Conservation (phyloP, 257 asterid species). For the Fraxinus cuspidata region DNA sequence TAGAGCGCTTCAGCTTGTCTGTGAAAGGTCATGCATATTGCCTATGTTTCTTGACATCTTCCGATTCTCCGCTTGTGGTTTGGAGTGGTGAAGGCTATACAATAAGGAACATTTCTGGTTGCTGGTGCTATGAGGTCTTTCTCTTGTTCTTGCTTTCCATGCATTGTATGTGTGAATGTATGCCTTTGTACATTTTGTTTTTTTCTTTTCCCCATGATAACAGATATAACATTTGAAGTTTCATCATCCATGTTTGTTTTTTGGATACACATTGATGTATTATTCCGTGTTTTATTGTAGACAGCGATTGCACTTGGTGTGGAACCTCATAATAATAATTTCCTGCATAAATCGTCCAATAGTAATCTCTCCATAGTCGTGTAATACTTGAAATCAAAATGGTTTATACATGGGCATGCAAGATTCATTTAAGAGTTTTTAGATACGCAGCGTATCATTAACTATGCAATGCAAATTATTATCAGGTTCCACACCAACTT, state of each 20-base stretch:
- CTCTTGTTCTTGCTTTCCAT: conserved; percentile 1
- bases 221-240: background rate
- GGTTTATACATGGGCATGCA: no score
- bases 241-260: background rate
- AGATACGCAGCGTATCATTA: no score
- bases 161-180: background rate
- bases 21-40: no score
- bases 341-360: no score
- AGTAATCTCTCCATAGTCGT: no score
- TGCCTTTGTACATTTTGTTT: background rate
- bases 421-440: no score
- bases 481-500: no score
- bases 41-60: no score
- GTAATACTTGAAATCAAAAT: no score
- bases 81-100: conserved; percentile 75
- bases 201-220: background rate
- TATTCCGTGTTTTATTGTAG: conserved; percentile 44
- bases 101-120: conserved; percentile 59
- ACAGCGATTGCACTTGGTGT: conserved; percentile 77
- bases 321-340: no score
- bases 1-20: no score
- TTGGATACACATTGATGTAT: conserved; percentile 19
- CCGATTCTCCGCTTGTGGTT: conserved; percentile 34
- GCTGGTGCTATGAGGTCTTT: conserved; percentile 66
- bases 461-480: no score